Base-by-base conservation (phyloP, 2,329 filamentous ascomycete genomes). In the Coniochaeta pulveracea region DNA sequence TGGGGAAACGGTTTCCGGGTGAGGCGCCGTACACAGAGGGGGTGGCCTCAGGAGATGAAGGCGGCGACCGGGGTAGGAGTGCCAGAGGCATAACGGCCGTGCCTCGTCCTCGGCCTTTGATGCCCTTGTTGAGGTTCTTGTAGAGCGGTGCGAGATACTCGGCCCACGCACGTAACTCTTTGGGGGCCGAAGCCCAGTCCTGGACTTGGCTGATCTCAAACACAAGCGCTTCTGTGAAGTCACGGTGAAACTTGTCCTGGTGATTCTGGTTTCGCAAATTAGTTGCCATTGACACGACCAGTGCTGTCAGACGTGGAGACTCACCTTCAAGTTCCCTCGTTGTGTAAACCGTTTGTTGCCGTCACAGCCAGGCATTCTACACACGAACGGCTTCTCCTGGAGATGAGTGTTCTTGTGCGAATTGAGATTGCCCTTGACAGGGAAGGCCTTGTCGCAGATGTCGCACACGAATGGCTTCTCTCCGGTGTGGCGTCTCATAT, bases 91-190 rank as follows among this genome's bases (percentile, higher is more conserved):
- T 17, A 31, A 14, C n/a, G 22, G 11, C 37, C 76, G 76, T 36
- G 85, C 69, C 45, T 88, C 83, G 52, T 89, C 91, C 91, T 28
- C 91, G 77, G 9, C 91, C 91, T 58, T 95, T 96, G 64, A 96
- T 95, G 2, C 91, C 91, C 57, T 94, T 94, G 69, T 96, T 96
- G 60, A 82, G 88, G 60, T 96, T 93, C 64, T 93, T 94, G 69
- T 94, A 95, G n/a, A 94, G 66, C 1, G 69, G 69, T 4, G 78
- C 72, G 51, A 96, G 91, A 59, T 94, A 93, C 44, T 81, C 73
- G 64, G 82, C 85, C 33, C 95, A 64, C 38, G 85, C 79, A 40
- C 73, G 77, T 47, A 95, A 85, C 5, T 60, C 56, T 23, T 77
- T 67, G 0, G 70, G 63, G n/a, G 88, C 73, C 5, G 65, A 60